Evolutionary conservation across 257 asterid species (phyloP).

Genomic region (Solanum dulcamara): DNA sequence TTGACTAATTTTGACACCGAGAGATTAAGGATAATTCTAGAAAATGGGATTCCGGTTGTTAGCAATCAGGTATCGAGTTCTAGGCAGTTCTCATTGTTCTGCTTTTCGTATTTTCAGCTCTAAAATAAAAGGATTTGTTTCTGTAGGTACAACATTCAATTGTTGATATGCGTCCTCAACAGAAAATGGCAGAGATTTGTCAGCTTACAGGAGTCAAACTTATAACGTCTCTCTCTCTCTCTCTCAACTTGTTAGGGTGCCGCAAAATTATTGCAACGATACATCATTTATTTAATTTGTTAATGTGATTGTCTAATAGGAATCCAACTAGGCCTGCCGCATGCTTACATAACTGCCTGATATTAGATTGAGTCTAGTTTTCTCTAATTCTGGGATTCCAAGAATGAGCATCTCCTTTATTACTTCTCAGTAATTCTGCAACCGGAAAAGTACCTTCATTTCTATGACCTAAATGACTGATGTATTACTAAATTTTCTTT

Average conservation of each 20-base stretch:
- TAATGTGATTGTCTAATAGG: not conserved
- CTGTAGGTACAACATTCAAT: slow-evolving; percentile 94
- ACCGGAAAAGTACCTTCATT: not conserved
- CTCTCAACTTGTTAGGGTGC: not conserved
- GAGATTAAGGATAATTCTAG: slow-evolving; percentile 71
- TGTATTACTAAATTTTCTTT: slow-evolving; percentile 3
- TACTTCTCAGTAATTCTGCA: not conserved
- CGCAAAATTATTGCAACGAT: not conserved
- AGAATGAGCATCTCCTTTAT: not conserved
- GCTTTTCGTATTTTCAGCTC: not conserved
- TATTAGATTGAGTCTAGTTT: not conserved
- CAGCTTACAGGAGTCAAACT: slow-evolving; percentile 82
- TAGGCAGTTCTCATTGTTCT: not conserved
- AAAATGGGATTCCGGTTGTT: slow-evolving; percentile 85
- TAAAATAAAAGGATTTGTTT: slow-evolving; percentile 1
- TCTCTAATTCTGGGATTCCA: not conserved
- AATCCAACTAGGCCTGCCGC: not conserved
- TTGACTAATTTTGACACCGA: slow-evolving; percentile 92
- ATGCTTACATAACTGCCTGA: not conserved
- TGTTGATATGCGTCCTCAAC: slow-evolving; percentile 99
- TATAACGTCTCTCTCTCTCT: slow-evolving; percentile 72
- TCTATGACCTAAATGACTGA: not conserved
- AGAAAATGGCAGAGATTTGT: slow-evolving; percentile 94
- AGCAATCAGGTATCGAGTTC: slow-evolving; percentile 64
- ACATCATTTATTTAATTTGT: not conserved